phyloP scores from a whole-genome alignment of 2,329 filamentous ascomycete species.

The Hymenoscyphus linearis region DNA sequence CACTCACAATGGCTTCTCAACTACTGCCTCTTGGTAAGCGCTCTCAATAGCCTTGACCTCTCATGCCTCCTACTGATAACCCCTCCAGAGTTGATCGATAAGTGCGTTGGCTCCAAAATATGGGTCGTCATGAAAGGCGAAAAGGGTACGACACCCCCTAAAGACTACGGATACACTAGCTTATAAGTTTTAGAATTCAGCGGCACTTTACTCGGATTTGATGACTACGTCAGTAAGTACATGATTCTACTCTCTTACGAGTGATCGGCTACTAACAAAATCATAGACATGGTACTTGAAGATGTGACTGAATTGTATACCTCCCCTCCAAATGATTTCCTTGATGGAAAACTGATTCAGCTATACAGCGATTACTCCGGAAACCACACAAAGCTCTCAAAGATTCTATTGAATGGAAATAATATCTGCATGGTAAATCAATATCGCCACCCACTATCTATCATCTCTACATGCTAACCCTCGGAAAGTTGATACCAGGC shows the following conservation, averaged over 20 bases:
- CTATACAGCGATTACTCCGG: slow-evolving; percentile 85
- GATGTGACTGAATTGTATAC: slow-evolving; percentile 93
- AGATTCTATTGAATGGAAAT: slow-evolving; percentile 95
- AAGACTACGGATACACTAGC: no score
- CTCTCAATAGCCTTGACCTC: not conserved
- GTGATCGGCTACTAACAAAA: slow-evolving; percentile 15
- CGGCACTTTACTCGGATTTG: slow-evolving; percentile 89
- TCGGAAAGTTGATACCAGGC: slow-evolving; percentile 64
- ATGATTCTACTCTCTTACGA: slow-evolving; percentile 2
- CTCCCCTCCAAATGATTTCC: not conserved
- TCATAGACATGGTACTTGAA: slow-evolving; percentile 90
- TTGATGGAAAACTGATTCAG: slow-evolving; percentile 4
- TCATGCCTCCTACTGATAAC: slow-evolving; percentile 17
- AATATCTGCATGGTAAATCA: slow-evolving; percentile 91
- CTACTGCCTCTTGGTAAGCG: slow-evolving; percentile 29
- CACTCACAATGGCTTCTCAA: slow-evolving; percentile 29
- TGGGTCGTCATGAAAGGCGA: slow-evolving; percentile 99
- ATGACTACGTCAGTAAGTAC: slow-evolving; percentile 98
- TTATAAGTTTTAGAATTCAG: slow-evolving; percentile 68
- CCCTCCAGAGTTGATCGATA: slow-evolving; percentile 85
- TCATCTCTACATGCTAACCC: not conserved
- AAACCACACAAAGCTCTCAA: slow-evolving; percentile 80
- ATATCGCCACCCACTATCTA: not conserved
- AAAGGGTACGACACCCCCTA: slow-evolving; percentile 61
- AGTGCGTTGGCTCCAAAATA: slow-evolving; percentile 94